phyloP scores from a whole-genome alignment of 108 stramenopile genomes.

The Pseudonitzschia delicatissima region DNA sequence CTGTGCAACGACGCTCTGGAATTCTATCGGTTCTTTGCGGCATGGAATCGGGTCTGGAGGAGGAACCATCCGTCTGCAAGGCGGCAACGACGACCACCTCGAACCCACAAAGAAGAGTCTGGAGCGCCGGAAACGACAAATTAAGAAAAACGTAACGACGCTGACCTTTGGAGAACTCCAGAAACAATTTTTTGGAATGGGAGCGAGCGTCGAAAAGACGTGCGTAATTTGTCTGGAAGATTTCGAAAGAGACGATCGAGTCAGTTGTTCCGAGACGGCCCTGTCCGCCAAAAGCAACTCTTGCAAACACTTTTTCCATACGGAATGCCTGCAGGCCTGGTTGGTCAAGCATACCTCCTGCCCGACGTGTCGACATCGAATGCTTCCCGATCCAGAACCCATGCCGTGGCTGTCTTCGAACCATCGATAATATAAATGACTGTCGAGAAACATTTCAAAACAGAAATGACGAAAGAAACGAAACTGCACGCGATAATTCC shows the following conservation, averaged over 20 bases:
- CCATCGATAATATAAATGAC: too few species aligned
- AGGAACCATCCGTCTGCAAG: too few species aligned
- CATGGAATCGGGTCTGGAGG: conserved; percentile 17
- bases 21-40: conserved; percentile 14
- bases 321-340: not conserved
- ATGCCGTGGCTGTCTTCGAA: too few species aligned
- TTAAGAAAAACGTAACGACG: not conserved
- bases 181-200: too few species aligned
- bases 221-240: not conserved
- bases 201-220: too few species aligned
- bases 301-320: conserved; percentile 11
- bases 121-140: not conserved
- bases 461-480: too few species aligned
- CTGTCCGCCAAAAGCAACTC: not conserved
- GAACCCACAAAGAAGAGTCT: not conserved
- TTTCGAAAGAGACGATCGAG: not conserved
- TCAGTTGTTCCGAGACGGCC: not conserved
- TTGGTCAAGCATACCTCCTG: conserved; percentile 4
- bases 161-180: too few species aligned
- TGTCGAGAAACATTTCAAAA: too few species aligned
- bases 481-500: too few species aligned
- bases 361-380: not conserved
- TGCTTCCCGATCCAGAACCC: not conserved
- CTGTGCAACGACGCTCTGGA: conserved; percentile 6
- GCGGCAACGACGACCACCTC: too few species aligned